Evolutionary conservation across 1,284 basidiomycete genomes (phyloP).

Genomic region (Phlebopus sp.): DNA sequence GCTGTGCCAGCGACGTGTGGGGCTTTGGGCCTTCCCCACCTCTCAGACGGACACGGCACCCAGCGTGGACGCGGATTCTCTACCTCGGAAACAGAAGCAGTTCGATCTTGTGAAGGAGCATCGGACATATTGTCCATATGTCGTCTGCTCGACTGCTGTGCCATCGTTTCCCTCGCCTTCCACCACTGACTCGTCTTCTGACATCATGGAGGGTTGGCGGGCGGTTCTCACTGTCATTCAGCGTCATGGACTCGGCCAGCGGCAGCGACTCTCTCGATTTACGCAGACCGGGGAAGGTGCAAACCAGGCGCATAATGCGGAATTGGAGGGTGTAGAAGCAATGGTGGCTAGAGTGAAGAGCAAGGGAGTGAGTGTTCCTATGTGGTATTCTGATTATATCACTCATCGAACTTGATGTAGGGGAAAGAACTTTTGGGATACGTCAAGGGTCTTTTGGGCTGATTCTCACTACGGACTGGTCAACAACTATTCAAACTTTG

Average conservation of each 20-base stretch:
- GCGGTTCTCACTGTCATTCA: constrained; percentile 64
- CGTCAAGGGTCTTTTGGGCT: constrained; percentile 65
- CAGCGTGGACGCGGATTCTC: constrained; percentile 8
- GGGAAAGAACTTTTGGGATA: constrained; percentile 71
- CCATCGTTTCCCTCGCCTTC: constrained; percentile 50
- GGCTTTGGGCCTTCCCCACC: constrained; percentile 67
- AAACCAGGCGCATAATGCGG: constrained; percentile 17
- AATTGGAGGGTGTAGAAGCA: constrained; percentile 56
- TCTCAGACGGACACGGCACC: constrained; percentile 15
- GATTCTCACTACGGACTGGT: constrained; percentile 10
- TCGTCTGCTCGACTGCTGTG: constrained; percentile 64
- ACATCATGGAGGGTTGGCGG: constrained; percentile 71
- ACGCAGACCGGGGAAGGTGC: constrained; percentile 10
- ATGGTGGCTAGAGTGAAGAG: constrained; percentile 74
- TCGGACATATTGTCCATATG: constrained; percentile 77
- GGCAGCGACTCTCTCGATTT: constrained; percentile 44
- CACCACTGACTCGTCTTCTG: constrained; percentile 18
- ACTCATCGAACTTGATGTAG: constrained; percentile 35
- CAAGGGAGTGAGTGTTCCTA: constrained; percentile 53
- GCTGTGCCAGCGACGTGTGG: constrained; percentile 72
- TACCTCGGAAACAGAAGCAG: constrained; percentile 44
- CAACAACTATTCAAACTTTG: too few species aligned
- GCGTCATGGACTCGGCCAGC: constrained; percentile 59
- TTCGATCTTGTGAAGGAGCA: constrained; percentile 78
- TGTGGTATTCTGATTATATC: not conserved